Conservation (phyloP, 352 stramenopile genomes). For the Phytophthora citrophthora region DNA sequence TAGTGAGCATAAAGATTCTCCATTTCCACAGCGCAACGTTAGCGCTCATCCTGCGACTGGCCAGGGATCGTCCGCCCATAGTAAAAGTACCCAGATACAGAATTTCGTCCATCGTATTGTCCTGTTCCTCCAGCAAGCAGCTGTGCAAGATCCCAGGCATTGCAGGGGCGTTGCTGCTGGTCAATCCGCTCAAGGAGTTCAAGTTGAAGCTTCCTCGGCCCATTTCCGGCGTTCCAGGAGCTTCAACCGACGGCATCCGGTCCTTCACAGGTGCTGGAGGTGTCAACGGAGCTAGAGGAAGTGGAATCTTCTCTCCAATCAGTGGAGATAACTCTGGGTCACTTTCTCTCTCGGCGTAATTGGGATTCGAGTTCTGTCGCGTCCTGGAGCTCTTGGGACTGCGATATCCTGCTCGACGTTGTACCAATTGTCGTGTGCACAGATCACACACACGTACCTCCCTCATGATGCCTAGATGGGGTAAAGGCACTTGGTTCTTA, state of each 20-base stretch:
- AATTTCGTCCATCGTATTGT: conserved; percentile 81
- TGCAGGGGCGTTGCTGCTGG: conserved; percentile 16
- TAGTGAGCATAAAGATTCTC: conserved; percentile 78
- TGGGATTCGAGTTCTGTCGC: conserved; percentile 30
- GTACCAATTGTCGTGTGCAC: conserved; percentile 71
- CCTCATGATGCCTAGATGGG: conserved; percentile 76
- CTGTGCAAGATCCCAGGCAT: conserved; percentile 78
- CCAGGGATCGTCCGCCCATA: conserved; percentile 74
- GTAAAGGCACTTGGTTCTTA: conserved; percentile 79
- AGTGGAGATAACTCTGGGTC: conserved; percentile 42
- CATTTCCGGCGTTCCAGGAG: conserved; percentile 10
- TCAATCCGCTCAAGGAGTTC: conserved; percentile 28
- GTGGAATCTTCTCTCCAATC: conserved; percentile 22
- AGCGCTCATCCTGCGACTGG: conserved; percentile 70
- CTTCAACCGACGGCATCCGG: conserved; percentile 6
- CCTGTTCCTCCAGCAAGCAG: conserved; percentile 75
- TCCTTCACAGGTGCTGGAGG: conserved; percentile 15
- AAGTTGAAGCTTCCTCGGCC: conserved; percentile 35
- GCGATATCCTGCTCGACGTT: conserved; percentile 70
- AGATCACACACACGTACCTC: conserved; percentile 78
- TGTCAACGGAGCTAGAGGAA: conserved; percentile 18
- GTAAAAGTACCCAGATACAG: conserved; percentile 82
- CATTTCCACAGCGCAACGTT: conserved; percentile 85
- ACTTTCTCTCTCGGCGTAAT: conserved; percentile 29
- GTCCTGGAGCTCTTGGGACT: conserved; percentile 41